These are phyloP conservation scores for Trichophyton rubrum DNA, from an alignment of 2,329 filamentous ascomycete species.

Conservation along the genomic window DNA sequence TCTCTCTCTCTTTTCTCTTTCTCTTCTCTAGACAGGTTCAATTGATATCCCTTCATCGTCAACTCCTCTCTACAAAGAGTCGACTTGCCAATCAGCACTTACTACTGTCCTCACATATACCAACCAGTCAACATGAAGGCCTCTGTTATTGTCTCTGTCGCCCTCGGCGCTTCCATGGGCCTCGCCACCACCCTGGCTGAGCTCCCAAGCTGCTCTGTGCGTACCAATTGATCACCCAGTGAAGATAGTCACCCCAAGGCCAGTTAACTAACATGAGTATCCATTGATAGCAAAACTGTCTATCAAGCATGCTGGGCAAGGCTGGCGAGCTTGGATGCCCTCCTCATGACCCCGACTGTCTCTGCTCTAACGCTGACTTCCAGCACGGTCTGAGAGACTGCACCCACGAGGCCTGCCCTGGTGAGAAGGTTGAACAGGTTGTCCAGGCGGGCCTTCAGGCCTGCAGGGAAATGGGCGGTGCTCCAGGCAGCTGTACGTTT, in stretches of 20 bases:
- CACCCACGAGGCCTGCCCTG: constrained; percentile 32
- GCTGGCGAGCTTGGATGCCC: constrained; percentile 24
- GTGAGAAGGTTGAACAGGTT: constrained; percentile 20
- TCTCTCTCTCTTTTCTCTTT: constrained; percentile 1
- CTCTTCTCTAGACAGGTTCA: neutral
- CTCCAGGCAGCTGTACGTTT: neutral
- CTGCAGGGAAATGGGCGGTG: neutral
- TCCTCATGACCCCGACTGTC: constrained; percentile 26
- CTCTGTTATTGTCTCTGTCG: constrained; percentile 14
- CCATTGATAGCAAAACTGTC: neutral
- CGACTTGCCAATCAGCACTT: too few species aligned
- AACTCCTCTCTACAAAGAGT: neutral
- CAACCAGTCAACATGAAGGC: constrained; percentile 19
- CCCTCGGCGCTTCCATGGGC: constrained; percentile 13
- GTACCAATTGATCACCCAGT: constrained; percentile 7
- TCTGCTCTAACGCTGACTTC: constrained; percentile 33
- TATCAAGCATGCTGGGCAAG: neutral
- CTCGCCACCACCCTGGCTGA: constrained; percentile 9
- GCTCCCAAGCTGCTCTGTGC: constrained; percentile 20
- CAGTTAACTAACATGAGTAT: neutral
- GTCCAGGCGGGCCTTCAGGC: neutral
- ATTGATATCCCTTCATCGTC: neutral
- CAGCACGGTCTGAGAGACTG: constrained; percentile 36
- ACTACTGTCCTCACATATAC: neutral
- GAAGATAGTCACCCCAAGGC: neutral